Evolutionary conservation across 306 rosid genomes (phyloP), one percentile per base, ranked within the genome.

Genomic region (Ammopiptanthus mongolicus): DNA sequence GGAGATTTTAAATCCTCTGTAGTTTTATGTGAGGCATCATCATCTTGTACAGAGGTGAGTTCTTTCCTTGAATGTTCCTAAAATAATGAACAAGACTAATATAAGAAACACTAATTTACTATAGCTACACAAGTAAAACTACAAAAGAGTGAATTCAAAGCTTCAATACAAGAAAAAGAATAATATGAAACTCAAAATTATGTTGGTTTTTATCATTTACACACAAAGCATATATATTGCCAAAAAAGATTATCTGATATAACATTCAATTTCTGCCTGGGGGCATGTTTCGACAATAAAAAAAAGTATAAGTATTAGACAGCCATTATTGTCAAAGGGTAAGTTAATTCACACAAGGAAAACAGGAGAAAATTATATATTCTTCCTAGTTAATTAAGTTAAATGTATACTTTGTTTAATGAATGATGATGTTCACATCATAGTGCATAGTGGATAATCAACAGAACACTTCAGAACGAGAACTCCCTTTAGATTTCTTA

Each of bases 11-110:
- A 36, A 73, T 83, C 83, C 60, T 87, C 90, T 3, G 84, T 56
- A 66, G 75, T 82, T 39, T 78, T 85, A 47, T 78, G 75, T 5
- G 83, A 77, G 58, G 52, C 74, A 69, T 55, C 78, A 42, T 83
- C 85, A 31, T 77, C 89, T 73, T 46, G 81, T 46, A 15, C 77
- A 7, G 79, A 58, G 72, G 65, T 73, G 59, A 78, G 47, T 73
- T 84, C 84, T 73, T 82, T 81, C 50, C 60, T 81, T 78, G 90
- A 82, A 51, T 71, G 67, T 81, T 85, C 93, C 98, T 95, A 77
- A 25, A 74, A 80, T 56, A 76, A 66, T 48, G 52, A 39, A 75
- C 74, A 41, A 23, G 75, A 80, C 28, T 44, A 60, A 46, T 73
- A 52, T 58, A 42, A 73, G 81, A 62, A 81, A 81, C 18, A 60